These are phyloP conservation scores for Periconia sp. DNA, from an alignment of 2,329 filamentous ascomycete species.

Conservation along the genomic window DNA sequence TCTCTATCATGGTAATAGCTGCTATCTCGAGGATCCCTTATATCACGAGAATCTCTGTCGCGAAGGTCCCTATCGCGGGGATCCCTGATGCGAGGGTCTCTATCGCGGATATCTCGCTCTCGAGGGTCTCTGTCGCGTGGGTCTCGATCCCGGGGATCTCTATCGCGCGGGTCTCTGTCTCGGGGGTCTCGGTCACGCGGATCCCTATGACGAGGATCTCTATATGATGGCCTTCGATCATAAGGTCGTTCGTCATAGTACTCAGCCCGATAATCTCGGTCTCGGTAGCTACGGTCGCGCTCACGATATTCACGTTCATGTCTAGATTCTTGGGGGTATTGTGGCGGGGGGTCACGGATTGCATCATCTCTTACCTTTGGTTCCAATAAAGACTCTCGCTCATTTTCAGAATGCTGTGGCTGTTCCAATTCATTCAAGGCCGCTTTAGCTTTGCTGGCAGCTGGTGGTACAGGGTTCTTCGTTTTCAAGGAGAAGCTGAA, in stretches of 20 bases:
- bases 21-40: slow-evolving; percentile 18
- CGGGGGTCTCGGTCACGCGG: slow-evolving; percentile 20
- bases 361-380: slow-evolving; percentile 43
- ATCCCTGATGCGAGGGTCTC: slow-evolving; percentile 17
- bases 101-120: slow-evolving; percentile 13
- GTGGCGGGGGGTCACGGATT: slow-evolving; percentile 26
- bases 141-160: slow-evolving; percentile 16
- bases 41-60: slow-evolving; percentile 18
- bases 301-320: slow-evolving; percentile 31
- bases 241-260: slow-evolving; percentile 16
- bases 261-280: slow-evolving; percentile 41
- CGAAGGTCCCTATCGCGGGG: slow-evolving; percentile 8
- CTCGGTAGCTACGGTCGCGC: slow-evolving; percentile 40
- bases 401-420: slow-evolving; percentile 38
- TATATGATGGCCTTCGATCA: slow-evolving; percentile 14
- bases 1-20: slow-evolving; percentile 16
- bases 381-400: slow-evolving; percentile 48
- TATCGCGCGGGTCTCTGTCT: slow-evolving; percentile 16
- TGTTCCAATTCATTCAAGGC: slow-evolving; percentile 46
- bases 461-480: slow-evolving; percentile 59
- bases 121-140: slow-evolving; percentile 13
- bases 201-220: slow-evolving; percentile 20
- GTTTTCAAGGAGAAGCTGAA: slow-evolving; percentile 94
- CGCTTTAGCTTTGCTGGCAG: slow-evolving; percentile 54
- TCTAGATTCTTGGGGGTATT: slow-evolving; percentile 23